Base-by-base conservation (phyloP, 768 basidiomycete genomes). In the Multifurca ochricompacta region DNA sequence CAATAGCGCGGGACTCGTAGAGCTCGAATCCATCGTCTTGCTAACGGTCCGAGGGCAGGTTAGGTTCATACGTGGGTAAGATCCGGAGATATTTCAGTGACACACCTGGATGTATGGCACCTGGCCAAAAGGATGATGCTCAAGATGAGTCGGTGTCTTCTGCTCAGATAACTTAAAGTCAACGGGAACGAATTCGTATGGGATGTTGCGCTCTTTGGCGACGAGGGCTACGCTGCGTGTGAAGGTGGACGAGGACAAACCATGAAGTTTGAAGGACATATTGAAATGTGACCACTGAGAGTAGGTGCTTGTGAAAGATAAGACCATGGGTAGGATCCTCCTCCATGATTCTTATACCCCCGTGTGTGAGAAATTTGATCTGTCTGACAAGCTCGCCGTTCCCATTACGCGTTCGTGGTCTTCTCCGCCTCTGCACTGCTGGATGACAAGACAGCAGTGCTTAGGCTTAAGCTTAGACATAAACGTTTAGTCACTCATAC, bases 21-120 rank as follows among this genome's bases (percentile, higher is more conserved):
- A 72, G 18, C 39, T 60, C 51, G 34, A 67, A 54, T 1, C 65
- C 68, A 25, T 60, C 65, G n/a, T 67, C 67, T 19, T 65, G 56
- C 58, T 60, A 31, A 36, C 25, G 16, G 14, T n/a, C 14, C n/a
- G n/a, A 13, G 25, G 1, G 16, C 16, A 23, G n/a, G n/a, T n/a
- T n/a, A n/a, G n/a, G n/a, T n/a, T 48, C n/a, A 42, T 31, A 27
- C 9, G 9, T 9, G 2, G 18, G 19, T 7, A 46, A 0, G 2
- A 53, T 3, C 3, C 7, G 23, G n/a, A 28, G 7, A 9, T 36
- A 28, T 4, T 32, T 19, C n/a, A n/a, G n/a, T n/a, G n/a, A 58
- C 51, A 42, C 16, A 47, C 52, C 31, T 1, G 8, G n/a, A 51
- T 36, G 30, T 56, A 58, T 2, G 57, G 57, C 34, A 55, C 43